Evolutionary conservation across 768 basidiomycete genomes (phyloP).

Genomic region (Kwoniella heveanensis): DNA sequence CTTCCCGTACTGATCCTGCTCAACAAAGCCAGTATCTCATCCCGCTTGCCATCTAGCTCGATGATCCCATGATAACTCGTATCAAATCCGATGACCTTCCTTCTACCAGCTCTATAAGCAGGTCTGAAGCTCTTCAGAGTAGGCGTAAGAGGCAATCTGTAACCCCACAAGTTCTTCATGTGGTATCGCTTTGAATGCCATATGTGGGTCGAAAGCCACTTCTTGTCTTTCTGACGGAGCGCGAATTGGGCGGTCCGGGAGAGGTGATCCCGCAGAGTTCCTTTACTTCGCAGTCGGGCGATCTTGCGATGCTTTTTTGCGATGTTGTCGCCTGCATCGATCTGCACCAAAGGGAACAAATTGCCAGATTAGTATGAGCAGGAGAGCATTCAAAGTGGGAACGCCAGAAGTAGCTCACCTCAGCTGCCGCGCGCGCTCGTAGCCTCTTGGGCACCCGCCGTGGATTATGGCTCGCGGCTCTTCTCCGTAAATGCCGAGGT

Average conservation of each 20-base stretch:
- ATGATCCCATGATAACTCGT: slow-evolving; percentile 79
- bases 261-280: slow-evolving; percentile 61
- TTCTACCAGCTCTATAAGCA: slow-evolving; percentile 82
- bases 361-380: too few relatives aligned
- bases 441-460: slow-evolving; percentile 84
- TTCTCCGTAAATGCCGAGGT: slow-evolving; percentile 83
- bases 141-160: slow-evolving; percentile 81
- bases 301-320: slow-evolving; percentile 58
- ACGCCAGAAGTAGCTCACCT: slow-evolving; percentile 65
- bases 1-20: slow-evolving; percentile 60
- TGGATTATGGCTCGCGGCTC: slow-evolving; percentile 93
- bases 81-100: slow-evolving; percentile 85
- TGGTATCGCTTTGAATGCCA: slow-evolving; percentile 98
- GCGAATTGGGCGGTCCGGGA: slow-evolving; percentile 66
- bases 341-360: slow-evolving; percentile 61
- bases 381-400: too few relatives aligned
- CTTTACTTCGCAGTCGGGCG: slow-evolving; percentile 66
- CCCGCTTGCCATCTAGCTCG: slow-evolving; percentile 70
- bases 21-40: slow-evolving; percentile 63
- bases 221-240: slow-evolving; percentile 79
- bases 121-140: slow-evolving; percentile 91
- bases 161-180: slow-evolving; percentile 92
- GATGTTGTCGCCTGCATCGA: slow-evolving; percentile 60
- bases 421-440: slow-evolving; percentile 75
- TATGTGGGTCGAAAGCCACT: slow-evolving; percentile 93